Conservation (phyloP, 495 filamentous ascomycete genomes). For the Aspergillus hancockii region DNA sequence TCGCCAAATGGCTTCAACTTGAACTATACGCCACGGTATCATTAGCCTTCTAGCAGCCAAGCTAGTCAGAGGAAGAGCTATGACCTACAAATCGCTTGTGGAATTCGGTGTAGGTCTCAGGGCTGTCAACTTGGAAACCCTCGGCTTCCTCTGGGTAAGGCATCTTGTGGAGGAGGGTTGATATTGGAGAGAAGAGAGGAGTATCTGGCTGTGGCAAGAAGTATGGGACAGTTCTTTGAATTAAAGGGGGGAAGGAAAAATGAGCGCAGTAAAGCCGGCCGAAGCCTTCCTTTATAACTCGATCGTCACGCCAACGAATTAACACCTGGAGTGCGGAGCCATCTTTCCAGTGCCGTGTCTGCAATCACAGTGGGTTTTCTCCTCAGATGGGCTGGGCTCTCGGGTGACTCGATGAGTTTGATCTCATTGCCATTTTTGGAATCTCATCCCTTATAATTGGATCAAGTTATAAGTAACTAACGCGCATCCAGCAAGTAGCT, state of each 20-base stretch:
- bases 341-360: not conserved
- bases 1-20: conserved; percentile 77
- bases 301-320: not conserved
- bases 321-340: not conserved
- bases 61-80: not conserved
- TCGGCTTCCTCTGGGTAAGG: conserved; percentile 75
- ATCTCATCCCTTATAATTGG: not conserved
- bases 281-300: conserved; percentile 3
- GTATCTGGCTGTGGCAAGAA: not conserved
- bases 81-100: conserved; percentile 60
- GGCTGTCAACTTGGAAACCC: conserved; percentile 69
- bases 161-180: conserved; percentile 49
- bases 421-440: not conserved
- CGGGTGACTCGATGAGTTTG: not conserved
- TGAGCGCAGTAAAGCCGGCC: not conserved
- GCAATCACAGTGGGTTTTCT: not conserved
- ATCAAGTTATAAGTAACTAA: not conserved
- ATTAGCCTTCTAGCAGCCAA: not conserved
- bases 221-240: not conserved
- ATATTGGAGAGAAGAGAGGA: not conserved
- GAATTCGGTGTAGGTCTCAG: conserved; percentile 61
- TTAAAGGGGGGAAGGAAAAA: not conserved
- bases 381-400: not conserved
- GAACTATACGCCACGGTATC: conserved; percentile 48
- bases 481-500: not conserved